Evolutionary conservation across 108 stramenopile genomes (phyloP), one percentile per base, ranked within the genome.

Genomic region (Phaeodactylum tricornutum): DNA sequence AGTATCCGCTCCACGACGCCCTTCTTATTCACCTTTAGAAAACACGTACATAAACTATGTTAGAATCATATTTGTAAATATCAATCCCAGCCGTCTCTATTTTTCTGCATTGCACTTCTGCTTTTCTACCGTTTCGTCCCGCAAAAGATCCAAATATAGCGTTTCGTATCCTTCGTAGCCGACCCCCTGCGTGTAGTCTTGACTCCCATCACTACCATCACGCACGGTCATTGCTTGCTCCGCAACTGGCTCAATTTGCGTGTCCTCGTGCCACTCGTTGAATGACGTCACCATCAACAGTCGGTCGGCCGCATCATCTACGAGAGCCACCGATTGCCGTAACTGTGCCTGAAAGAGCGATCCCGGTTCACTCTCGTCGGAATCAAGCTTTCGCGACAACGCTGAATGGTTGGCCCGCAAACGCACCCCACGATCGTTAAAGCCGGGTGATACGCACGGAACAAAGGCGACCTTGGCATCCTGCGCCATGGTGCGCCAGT

Each of bases 221-320:
- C 59, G 63, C 23, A 21, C 19, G 7, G 2, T 34, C 1, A 59
- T 28, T 6, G 38, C 1, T 14, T 22, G 14, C 21, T 62, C 71
- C 2, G 31, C 28, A 17, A 26, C 55, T 11, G 69, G 69, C 49
- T 71, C 69, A 15, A 66, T 66, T 43, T 66, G 65, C 9, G 69
- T 66, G 37, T 63, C 69, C 33, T 70, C 69, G 31, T 70, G 69
- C 69, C 69, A 70, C 24, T 70, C 69, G 49, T 70, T 72, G 42
- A 72, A 66, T 7, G 64, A 67, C 29, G 63, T 67, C 7, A 72
- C 54, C 33, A 72, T 11, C 1, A 71, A 29, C 20, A 71, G n/a
- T 14, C 51, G 38, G 33, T 61, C 60, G 2, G 64, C 43, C 9
- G 22, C 22, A 8, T 34, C 34, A 49, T 71, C 64, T 6, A 55